Evolutionary conservation across 169 alveolate species (phyloP), one percentile per base, ranked within the genome.

Genomic region (Cryptosporidium parvum): DNA sequence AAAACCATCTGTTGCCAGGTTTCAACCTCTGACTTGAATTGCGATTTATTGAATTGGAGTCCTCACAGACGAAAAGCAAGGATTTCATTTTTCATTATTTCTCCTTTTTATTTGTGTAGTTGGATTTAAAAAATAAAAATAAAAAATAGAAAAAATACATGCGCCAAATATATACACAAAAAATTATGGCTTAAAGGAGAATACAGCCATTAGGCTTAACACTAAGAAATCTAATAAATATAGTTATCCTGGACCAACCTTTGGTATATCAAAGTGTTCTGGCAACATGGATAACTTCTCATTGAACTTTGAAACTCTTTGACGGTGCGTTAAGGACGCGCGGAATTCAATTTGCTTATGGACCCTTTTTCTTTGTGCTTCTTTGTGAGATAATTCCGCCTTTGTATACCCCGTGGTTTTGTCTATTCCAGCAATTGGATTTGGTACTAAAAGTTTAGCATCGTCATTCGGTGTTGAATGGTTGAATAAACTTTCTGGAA

Each of bases 191-290:
- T 69, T 31, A 29, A 26, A 44, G 58, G 35, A 21, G 44, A 35
- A 33, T 26, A 56, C 9, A 31, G 51, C 51, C 33, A 31, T 45
- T 65, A 0, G 33, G 21, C 26, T 16, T 12, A 39, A 69, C 61
- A 26, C 33, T 16, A 29, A 8, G 37, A 37, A 42, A 26, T 37
- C 73, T 33, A 33, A 33, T 35, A 67, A 29, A 37, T 42, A 80
- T 29, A 21, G 56, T 72, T 91, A 94, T 18, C 98, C 98, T 4
- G 98, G 98, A 18, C 98, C 98, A 37, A 96, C 98, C 65, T 94
- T 95, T 8, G 98, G 98, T 39, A 95, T 95, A 70, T 96, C 98
- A 91, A 96, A 96, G 89, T 96, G 98, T 37, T 95, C 97, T 6
- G 97, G 93, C 14, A 96, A 93, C 26, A 93, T 92, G 1, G 97